phyloP scores from a whole-genome alignment of 2,329 filamentous ascomycete genomes.

The Cordyceps militaris region DNA sequence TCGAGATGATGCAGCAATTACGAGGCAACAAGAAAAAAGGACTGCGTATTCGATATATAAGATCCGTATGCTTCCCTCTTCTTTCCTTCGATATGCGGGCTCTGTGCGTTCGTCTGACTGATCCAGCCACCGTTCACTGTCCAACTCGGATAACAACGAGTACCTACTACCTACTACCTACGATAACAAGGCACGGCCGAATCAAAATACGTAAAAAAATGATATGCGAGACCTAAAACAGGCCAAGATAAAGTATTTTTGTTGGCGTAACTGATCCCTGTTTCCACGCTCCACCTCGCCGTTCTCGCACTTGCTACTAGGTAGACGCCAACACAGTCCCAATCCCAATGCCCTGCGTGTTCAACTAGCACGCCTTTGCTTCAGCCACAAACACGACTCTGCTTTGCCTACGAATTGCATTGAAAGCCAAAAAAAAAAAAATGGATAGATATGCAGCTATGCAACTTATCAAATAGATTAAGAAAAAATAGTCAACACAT shows the following conservation, averaged over 20 bases:
- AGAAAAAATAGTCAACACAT: not conserved
- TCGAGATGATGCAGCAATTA: not conserved
- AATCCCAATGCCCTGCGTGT: too few species aligned
- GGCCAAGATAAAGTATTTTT: not conserved
- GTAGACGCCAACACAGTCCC: too few species aligned
- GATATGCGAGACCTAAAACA: not conserved
- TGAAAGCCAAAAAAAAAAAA: not conserved
- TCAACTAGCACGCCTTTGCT: too few species aligned
- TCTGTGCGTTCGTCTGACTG: too few species aligned
- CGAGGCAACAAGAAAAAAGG: not conserved
- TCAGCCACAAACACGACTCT: too few species aligned
- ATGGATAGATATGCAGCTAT: not conserved
- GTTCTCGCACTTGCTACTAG: too few species aligned
- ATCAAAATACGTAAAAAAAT: not conserved
- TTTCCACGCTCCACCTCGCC: not conserved
- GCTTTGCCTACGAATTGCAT: too few species aligned
- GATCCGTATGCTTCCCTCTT: too few species aligned
- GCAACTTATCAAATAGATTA: not conserved
- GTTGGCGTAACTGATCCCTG: not conserved
- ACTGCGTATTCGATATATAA: too few species aligned
- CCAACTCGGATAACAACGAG: too few species aligned
- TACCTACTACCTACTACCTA: not conserved
- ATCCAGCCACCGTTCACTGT: too few species aligned
- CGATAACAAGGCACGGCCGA: not conserved
- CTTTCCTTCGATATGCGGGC: too few species aligned